These are phyloP conservation scores for Suillus weaverae DNA, from an alignment of 768 basidiomycete genomes.

Conservation along the genomic window DNA sequence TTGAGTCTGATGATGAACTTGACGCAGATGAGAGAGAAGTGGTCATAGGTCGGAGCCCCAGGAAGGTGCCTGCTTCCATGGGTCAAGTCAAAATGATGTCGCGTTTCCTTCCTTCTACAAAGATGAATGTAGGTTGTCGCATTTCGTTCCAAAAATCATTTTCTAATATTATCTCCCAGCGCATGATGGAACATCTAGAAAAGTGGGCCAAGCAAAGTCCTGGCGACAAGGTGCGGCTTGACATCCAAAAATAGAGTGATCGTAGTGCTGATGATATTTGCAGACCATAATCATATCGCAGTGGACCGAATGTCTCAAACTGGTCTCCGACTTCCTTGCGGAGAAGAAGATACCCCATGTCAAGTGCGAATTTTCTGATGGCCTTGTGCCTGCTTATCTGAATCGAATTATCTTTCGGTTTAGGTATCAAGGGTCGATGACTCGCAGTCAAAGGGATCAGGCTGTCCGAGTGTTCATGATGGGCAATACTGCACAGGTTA, in stretches of 20 bases:
- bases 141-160: neutral
- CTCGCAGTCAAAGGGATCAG: slow-evolving; percentile 47
- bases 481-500: slow-evolving; percentile 53
- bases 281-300: slow-evolving; percentile 68
- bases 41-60: slow-evolving; percentile 36
- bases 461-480: slow-evolving; percentile 63
- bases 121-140: slow-evolving; percentile 59
- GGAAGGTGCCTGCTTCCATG: slow-evolving; percentile 28
- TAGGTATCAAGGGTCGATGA: slow-evolving; percentile 67
- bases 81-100: slow-evolving; percentile 48
- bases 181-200: slow-evolving; percentile 59
- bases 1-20: slow-evolving; percentile 47
- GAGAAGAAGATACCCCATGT: slow-evolving; percentile 53
- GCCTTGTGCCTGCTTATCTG: neutral
- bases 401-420: slow-evolving; percentile 2
- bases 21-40: slow-evolving; percentile 44
- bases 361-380: slow-evolving; percentile 38
- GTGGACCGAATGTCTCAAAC: slow-evolving; percentile 65
- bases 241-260: neutral
- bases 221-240: slow-evolving; percentile 55
- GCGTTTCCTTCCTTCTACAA: slow-evolving; percentile 65
- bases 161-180: slow-evolving; percentile 28
- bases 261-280: slow-evolving; percentile 5
- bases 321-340: slow-evolving; percentile 63
- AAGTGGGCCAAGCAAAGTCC: slow-evolving; percentile 47